Conservation (phyloP, 2,329 filamentous ascomycete species). For the Sporothrix curviconia region DNA sequence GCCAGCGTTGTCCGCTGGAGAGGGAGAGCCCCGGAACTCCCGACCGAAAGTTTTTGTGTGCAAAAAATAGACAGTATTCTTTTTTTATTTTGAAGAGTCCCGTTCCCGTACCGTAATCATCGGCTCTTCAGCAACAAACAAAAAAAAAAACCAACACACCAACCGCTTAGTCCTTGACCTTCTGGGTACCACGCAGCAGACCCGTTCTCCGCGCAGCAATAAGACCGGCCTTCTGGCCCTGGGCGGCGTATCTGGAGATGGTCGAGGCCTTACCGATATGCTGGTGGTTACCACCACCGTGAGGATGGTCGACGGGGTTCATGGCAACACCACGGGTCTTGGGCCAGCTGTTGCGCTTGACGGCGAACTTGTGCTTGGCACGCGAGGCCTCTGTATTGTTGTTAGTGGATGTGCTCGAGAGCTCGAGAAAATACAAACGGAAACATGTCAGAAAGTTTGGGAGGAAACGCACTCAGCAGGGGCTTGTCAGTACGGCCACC, state of each 20-base stretch:
- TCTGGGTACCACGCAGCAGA: conserved; percentile 99
- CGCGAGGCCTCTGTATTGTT: conserved; percentile 78
- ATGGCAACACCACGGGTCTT: conserved; percentile 99
- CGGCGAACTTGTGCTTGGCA: conserved; percentile 99
- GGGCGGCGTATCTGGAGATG: conserved; percentile 94
- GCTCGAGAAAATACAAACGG: too few species aligned
- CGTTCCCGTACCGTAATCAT: background rate
- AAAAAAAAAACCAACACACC: conserved; percentile 20
- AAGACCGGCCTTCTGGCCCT: conserved; percentile 99
- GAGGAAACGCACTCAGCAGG: conserved; percentile 66
- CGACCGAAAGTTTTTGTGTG: background rate
- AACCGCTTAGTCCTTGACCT: conserved; percentile 87
- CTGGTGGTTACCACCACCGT: conserved; percentile 99
- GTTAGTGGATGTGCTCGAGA: conserved; percentile 4
- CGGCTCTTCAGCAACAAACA: background rate
- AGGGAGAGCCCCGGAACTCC: conserved; percentile 4
- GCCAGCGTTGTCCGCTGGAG: conserved; percentile 4
- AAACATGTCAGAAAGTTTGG: background rate
- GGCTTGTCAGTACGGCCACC: conserved; percentile 99
- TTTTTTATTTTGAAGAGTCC: background rate
- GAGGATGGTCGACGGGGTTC: conserved; percentile 99
- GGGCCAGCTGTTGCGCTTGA: conserved; percentile 99
- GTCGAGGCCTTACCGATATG: conserved; percentile 99
- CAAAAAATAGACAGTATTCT: conserved; percentile 11
- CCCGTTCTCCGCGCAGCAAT: conserved; percentile 99